phyloP scores from a whole-genome alignment of 441 rosid genomes.

The Bruguiera hainesii region DNA sequence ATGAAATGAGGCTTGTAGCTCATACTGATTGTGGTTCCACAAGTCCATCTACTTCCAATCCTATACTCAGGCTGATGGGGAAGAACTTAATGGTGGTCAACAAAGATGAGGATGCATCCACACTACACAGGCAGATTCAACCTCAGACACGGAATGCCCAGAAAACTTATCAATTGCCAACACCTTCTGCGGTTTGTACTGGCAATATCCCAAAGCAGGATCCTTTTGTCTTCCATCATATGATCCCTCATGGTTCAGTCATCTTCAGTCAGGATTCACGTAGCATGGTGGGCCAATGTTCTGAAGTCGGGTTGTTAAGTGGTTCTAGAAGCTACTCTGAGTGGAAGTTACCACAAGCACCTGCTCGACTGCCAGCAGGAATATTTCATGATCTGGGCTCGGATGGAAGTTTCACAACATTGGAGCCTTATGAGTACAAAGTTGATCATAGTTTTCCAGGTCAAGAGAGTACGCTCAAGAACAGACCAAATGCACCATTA shows the following conservation, averaged over 20 bases:
- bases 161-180: slow-evolving; percentile 32
- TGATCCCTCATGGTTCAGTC: slow-evolving; percentile 29
- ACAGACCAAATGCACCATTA: slow-evolving; percentile 21
- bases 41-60: slow-evolving; percentile 69
- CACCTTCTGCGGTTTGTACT: slow-evolving; percentile 27
- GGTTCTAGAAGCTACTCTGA: slow-evolving; percentile 24
- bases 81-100: slow-evolving; percentile 85
- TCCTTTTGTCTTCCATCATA: slow-evolving; percentile 21
- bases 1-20: slow-evolving; percentile 31
- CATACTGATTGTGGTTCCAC: slow-evolving; percentile 34
- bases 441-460: slow-evolving; percentile 24
- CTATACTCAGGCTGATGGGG: slow-evolving; percentile 90
- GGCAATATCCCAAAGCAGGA: slow-evolving; percentile 23
- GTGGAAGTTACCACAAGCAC: slow-evolving; percentile 23
- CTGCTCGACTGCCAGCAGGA: slow-evolving; percentile 28
- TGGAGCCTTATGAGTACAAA: slow-evolving; percentile 29
- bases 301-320: slow-evolving; percentile 27
- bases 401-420: slow-evolving; percentile 22
- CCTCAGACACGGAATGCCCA: slow-evolving; percentile 25
- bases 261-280: slow-evolving; percentile 27
- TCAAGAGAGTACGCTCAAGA: slow-evolving; percentile 22
- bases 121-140: slow-evolving; percentile 34
- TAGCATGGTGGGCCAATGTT: slow-evolving; percentile 22
- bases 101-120: slow-evolving; percentile 54
- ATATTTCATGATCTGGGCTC: slow-evolving; percentile 24